Evolutionary conservation across 495 filamentous ascomycete species (phyloP).

Genomic region (Chaetomium tenue): DNA sequence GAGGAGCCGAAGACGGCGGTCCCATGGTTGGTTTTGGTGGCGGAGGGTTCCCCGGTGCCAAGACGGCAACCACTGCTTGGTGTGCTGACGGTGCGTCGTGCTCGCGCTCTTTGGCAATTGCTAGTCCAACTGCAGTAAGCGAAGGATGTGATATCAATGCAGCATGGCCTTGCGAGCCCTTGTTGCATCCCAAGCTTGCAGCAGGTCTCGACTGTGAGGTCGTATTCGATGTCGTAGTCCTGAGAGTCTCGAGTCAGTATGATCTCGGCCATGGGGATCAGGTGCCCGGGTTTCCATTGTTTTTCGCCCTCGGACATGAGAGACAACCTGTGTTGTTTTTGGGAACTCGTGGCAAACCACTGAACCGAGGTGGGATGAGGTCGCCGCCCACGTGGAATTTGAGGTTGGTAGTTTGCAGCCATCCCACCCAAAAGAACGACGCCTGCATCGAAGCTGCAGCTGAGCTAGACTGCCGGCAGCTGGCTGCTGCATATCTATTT

Average conservation of each 20-base stretch:
- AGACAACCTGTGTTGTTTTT: no score
- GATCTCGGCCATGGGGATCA: no score
- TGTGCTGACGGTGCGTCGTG: constrained; percentile 8
- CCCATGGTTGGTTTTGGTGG: background rate
- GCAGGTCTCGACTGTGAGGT: background rate
- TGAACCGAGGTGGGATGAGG: no score
- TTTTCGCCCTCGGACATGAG: no score
- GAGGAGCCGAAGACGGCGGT: background rate
- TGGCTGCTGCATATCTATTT: background rate
- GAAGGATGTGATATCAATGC: constrained; percentile 28
- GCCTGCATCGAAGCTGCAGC: background rate
- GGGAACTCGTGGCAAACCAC: no score
- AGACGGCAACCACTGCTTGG: constrained; percentile 16
- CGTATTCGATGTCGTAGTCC: no score
- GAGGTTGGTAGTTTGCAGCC: background rate
- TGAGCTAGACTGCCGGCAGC: constrained; percentile 8
- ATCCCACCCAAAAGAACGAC: no score
- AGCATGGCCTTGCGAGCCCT: background rate
- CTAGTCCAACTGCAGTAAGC: constrained; percentile 16
- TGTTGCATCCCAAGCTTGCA: constrained; percentile 3
- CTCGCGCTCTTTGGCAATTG: background rate
- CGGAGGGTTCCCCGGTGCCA: constrained; percentile 17
- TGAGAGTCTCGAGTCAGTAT: no score
- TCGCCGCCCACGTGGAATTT: background rate
- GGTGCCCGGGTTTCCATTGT: no score